Percentiles rank a stretch among this genome's conserved stretches.
Evolutionary conservation across 2,329 filamentous ascomycete species (phyloP).

Genomic region (Drechslerella dactyloides): DNA sequence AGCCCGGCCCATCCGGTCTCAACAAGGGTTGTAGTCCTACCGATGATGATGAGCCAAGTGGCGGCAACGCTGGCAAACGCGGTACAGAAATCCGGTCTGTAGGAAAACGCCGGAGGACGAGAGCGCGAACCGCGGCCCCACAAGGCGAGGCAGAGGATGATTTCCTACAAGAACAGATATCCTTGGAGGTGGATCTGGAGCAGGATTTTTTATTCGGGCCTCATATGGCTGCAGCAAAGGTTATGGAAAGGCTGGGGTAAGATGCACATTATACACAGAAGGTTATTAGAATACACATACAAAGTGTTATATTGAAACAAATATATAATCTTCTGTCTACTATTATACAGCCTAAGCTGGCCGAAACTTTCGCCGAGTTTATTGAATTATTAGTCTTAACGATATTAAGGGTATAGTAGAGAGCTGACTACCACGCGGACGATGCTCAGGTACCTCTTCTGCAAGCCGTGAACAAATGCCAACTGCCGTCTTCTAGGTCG

Average conservation of each 20-base stretch:
- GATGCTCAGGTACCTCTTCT: no score
- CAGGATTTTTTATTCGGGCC: constrained; percentile 1
- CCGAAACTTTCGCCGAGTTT: no score
- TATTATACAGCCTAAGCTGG: no score
- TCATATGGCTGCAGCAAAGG: neutral
- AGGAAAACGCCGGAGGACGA: neutral
- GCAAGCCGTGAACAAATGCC: no score
- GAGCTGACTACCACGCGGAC: no score
- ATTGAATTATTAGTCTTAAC: no score
- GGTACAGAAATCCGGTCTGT: neutral
- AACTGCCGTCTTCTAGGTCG: no score
- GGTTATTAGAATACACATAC: no score
- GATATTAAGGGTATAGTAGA: no score
- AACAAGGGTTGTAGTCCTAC: neutral
- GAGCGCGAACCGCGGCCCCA: neutral
- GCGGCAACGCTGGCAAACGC: neutral
- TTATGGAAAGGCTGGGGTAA: neutral
- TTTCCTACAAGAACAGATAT: neutral
- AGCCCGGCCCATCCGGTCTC: neutral
- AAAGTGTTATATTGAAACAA: no score
- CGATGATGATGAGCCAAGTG: neutral
- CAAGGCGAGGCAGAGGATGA: neutral
- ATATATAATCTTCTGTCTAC: no score
- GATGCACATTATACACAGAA: no score
- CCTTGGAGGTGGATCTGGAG: neutral